phyloP scores from a whole-genome alignment of 257 asterid genomes.

The Ophiorrhiza pumila region DNA sequence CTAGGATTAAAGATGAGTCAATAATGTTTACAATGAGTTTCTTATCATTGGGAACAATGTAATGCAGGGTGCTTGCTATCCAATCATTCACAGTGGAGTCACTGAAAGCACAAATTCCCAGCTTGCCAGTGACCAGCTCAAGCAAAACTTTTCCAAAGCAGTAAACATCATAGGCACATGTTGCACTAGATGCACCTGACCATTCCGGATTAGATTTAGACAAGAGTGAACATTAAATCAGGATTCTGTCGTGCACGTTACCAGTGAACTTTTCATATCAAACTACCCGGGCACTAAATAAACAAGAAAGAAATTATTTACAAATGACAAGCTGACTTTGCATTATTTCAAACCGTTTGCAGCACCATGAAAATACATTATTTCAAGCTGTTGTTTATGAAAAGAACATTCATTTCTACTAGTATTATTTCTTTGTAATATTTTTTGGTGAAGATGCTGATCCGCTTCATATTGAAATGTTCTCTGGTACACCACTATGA shows the following conservation, averaged over 20 bases:
- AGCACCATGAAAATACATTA: background rate
- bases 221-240: background rate
- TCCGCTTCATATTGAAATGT: background rate
- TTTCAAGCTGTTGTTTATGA: background rate
- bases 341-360: background rate
- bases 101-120: background rate
- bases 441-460: background rate
- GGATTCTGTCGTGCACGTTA: background rate
- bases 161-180: slow-evolving; percentile 14
- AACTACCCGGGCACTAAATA: background rate
- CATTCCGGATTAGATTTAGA: slow-evolving; percentile 1
- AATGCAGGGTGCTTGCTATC: slow-evolving; percentile 2
- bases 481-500: background rate
- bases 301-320: background rate
- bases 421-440: background rate
- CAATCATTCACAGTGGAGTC: slow-evolving; percentile 26
- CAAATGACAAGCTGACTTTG: background rate
- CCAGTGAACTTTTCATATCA: background rate
- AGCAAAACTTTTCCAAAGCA: slow-evolving; percentile 19
- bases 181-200: slow-evolving; percentile 4
- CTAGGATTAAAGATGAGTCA: background rate
- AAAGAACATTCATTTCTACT: background rate
- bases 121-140: slow-evolving; percentile 6
- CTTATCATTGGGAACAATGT: slow-evolving; percentile 32
- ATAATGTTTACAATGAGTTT: background rate